phyloP scores from a whole-genome alignment of 2,329 filamentous ascomycete species.

The Corinectria fuckeliana region DNA sequence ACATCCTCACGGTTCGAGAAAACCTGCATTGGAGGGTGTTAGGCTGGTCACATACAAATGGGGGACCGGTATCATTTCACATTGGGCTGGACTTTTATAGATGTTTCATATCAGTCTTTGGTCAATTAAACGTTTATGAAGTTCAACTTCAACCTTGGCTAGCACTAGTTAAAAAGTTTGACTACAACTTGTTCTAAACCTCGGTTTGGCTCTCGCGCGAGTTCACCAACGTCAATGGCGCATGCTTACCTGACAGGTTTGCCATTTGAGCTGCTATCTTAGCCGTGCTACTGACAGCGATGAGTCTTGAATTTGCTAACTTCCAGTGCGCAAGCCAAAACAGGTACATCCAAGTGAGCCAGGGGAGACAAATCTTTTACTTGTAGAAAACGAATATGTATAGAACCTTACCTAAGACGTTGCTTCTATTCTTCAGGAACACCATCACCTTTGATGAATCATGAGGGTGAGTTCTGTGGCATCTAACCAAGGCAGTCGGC shows the following conservation, averaged over 20 bases:
- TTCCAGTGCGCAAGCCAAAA: not conserved
- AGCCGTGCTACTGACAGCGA: not conserved
- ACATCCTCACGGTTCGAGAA: conserved; percentile 10
- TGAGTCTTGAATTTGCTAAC: not conserved
- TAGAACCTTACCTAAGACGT: no score
- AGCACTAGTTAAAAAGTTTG: no score
- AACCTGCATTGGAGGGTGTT: conserved; percentile 19
- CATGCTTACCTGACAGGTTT: not conserved
- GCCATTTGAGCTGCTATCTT: not conserved
- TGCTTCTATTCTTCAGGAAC: no score
- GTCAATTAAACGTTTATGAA: conserved; percentile 17
- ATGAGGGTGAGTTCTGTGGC: no score
- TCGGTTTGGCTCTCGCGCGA: not conserved
- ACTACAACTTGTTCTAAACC: not conserved
- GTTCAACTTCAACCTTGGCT: not conserved
- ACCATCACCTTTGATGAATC: no score
- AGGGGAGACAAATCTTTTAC: no score
- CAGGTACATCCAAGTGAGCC: not conserved
- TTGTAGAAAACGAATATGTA: no score
- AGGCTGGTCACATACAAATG: conserved; percentile 18
- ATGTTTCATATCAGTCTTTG: conserved; percentile 25
- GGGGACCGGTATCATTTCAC: conserved; percentile 17
- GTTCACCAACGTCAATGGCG: not conserved
- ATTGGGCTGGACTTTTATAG: conserved; percentile 25
- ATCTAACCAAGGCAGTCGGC: no score